phyloP scores from a whole-genome alignment of 495 filamentous ascomycete species.

The Parathielavia appendiculata region DNA sequence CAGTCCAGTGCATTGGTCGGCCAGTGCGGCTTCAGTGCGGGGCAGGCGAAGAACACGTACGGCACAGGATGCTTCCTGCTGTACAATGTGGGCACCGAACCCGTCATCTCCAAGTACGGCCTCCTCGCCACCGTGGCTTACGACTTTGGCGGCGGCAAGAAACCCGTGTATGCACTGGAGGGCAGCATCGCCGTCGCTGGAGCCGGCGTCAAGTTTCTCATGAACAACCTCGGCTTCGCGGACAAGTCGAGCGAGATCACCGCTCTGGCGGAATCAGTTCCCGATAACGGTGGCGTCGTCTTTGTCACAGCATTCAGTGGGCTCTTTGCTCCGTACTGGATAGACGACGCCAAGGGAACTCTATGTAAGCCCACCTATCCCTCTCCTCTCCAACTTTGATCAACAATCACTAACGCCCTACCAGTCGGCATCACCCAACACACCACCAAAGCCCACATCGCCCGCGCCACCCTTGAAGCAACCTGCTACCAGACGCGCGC shows the following conservation, averaged over 20 bases:
- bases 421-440: constrained; percentile 84
- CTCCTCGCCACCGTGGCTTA: constrained; percentile 84
- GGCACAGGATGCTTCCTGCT: constrained; percentile 94
- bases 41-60: constrained; percentile 92
- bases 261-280: constrained; percentile 71
- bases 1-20: constrained; percentile 91
- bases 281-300: constrained; percentile 86
- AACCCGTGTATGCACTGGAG: constrained; percentile 86
- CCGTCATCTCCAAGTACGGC: constrained; percentile 85
- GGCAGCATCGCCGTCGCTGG: constrained; percentile 90
- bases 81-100: constrained; percentile 87
- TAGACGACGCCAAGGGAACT: constrained; percentile 90
- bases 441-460: constrained; percentile 85
- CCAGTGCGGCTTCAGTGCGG: constrained; percentile 82
- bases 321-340: constrained; percentile 97
- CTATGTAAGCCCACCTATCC: constrained; percentile 54
- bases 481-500: constrained; percentile 95
- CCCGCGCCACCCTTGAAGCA: constrained; percentile 88
- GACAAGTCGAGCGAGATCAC: constrained; percentile 72
- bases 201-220: constrained; percentile 82
- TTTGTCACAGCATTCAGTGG: constrained; percentile 97
- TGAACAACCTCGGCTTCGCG: constrained; percentile 85
- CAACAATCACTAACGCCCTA: constrained; percentile 7
- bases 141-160: constrained; percentile 67
- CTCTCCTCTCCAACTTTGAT: constrained; percentile 12